Percentiles rank a stretch among this genome's conserved stretches.
These are phyloP conservation scores for Haplosporangium sp. DNA, from an alignment of 371 early-diverging fungal species.

Conservation along the genomic window DNA sequence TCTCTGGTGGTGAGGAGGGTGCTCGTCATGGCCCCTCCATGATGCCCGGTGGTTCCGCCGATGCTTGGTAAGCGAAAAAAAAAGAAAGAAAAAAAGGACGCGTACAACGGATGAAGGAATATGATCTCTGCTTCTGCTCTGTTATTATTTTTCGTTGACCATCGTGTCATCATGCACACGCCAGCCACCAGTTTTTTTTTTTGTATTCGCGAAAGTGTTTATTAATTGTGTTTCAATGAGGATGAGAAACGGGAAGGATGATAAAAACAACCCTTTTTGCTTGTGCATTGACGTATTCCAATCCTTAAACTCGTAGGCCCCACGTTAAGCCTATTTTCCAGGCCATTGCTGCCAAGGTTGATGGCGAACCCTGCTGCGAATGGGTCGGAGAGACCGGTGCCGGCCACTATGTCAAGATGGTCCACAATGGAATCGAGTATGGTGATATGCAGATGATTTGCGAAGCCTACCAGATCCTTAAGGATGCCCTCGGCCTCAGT, in stretches of 20 bases:
- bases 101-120: neutral
- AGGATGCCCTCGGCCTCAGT: slow-evolving; percentile 81
- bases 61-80: slow-evolving; percentile 80
- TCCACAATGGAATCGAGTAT: slow-evolving; percentile 99
- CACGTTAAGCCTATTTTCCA: slow-evolving; percentile 95
- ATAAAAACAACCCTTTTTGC: too few relatives aligned
- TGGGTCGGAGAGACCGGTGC: slow-evolving; percentile 99
- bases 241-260: too few relatives aligned
- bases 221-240: too few relatives aligned
- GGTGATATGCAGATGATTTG: slow-evolving; percentile 99
- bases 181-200: neutral
- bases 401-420: slow-evolving; percentile 99
- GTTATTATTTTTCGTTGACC: slow-evolving; percentile 1
- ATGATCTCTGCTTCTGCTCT: neutral
- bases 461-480: slow-evolving; percentile 96
- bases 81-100: too few relatives aligned
- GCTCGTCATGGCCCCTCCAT: slow-evolving; percentile 98
- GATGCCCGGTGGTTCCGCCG: slow-evolving; percentile 98
- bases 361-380: slow-evolving; percentile 97
- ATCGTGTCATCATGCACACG: neutral
- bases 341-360: slow-evolving; percentile 90
- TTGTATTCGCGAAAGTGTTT: slow-evolving; percentile 4
- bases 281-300: too few relatives aligned
- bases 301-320: slow-evolving; percentile 61
- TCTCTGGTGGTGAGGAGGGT: slow-evolving; percentile 99